A percentile compares a stretch with the other conserved stretches of the same genome.
phyloP scores from a whole-genome alignment of 805 yeast species.

The Candida sonorensis region DNA sequence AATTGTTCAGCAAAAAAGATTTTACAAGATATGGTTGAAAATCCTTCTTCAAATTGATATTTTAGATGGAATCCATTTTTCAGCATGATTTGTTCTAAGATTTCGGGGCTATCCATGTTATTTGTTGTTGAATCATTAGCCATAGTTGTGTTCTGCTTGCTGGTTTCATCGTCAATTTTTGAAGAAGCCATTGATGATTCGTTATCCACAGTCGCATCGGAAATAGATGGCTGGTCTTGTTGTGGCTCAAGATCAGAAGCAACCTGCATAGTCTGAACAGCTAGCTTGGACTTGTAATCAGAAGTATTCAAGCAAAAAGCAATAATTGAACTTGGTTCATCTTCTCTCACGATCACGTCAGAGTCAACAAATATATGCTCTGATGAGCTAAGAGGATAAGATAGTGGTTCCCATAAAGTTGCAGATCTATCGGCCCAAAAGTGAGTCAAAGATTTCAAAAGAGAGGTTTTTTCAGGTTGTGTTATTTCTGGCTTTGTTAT shows the following conservation, averaged over 20 bases:
- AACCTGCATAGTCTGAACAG: constrained; percentile 22
- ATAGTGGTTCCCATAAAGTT: constrained; percentile 87
- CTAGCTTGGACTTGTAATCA: constrained; percentile 53
- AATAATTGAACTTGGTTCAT: constrained; percentile 91
- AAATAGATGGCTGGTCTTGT: too few relatives aligned
- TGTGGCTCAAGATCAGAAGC: constrained; percentile 2
- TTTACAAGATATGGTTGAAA: constrained; percentile 80
- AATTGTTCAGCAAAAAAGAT: constrained; percentile 94
- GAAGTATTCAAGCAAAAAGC: constrained; percentile 86
- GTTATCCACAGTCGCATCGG: too few relatives aligned
- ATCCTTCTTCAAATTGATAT: constrained; percentile 86
- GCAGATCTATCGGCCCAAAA: constrained; percentile 99
- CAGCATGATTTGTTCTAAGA: constrained; percentile 63
- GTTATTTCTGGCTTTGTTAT: constrained; percentile 17
- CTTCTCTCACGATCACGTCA: constrained; percentile 89
- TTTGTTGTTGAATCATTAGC: background rate
- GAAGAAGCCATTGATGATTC: background rate
- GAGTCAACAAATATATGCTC: constrained; percentile 94
- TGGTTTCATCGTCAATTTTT: background rate
- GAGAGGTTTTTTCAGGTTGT: constrained; percentile 63
- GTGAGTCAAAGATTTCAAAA: constrained; percentile 76
- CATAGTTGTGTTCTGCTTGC: background rate
- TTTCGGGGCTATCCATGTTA: constrained; percentile 11
- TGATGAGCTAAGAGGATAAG: constrained; percentile 68
- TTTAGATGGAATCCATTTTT: constrained; percentile 85